Evolutionary conservation across 768 basidiomycete species (phyloP).

Genomic region (Amanita pallidorosea): DNA sequence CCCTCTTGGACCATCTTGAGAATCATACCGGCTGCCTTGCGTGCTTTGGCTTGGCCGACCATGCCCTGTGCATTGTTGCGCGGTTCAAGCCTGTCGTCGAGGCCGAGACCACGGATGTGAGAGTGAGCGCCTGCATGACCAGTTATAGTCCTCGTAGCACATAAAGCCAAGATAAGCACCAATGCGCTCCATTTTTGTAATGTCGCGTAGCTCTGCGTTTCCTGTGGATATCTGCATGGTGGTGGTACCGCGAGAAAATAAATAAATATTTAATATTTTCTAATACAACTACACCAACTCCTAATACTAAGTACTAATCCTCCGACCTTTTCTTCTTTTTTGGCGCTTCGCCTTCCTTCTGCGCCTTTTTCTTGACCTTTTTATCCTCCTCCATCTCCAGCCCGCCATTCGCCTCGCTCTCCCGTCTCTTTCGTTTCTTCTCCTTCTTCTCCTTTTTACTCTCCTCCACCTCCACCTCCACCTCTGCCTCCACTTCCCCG

Average conservation of each 20-base stretch:
- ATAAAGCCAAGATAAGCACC: constrained; percentile 23
- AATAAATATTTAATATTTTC: too few species aligned
- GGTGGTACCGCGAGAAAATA: neutral
- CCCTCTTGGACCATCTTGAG: constrained; percentile 98
- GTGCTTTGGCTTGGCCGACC: constrained; percentile 93
- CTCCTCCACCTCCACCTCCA: constrained; percentile 33
- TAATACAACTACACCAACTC: too few species aligned
- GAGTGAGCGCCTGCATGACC: constrained; percentile 65
- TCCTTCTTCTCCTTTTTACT: constrained; percentile 21
- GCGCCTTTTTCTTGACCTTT: constrained; percentile 40
- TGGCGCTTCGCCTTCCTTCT: constrained; percentile 14
- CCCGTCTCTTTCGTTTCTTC: constrained; percentile 78
- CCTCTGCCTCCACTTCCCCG: constrained; percentile 33
- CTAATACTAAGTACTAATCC: too few species aligned
- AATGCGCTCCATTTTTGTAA: constrained; percentile 91
- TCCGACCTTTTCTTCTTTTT: constrained; percentile 49
- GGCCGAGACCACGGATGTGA: constrained; percentile 90
- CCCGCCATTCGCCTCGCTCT: constrained; percentile 38
- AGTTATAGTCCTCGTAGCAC: constrained; percentile 6
- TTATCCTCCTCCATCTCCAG: constrained; percentile 71
- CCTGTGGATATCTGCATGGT: constrained; percentile 66
- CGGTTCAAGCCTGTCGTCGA: constrained; percentile 88
- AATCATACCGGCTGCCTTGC: constrained; percentile 96
- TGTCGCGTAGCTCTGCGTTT: constrained; percentile 71
- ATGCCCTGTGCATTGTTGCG: constrained; percentile 86